Conservation (phyloP, 305 asterid genomes). For the Fraxinus ornus region DNA sequence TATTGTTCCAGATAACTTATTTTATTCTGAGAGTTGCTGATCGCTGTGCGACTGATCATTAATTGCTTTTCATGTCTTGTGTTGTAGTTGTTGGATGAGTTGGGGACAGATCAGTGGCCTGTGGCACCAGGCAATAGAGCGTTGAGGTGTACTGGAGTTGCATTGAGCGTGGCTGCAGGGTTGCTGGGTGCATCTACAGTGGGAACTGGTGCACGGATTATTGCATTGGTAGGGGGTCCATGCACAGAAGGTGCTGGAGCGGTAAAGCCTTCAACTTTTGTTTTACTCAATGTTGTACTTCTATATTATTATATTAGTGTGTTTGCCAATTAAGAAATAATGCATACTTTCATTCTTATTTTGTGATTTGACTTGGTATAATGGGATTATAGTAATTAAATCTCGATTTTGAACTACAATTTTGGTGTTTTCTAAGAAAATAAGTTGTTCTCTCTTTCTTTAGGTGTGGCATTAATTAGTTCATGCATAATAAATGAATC, state of each 20-base stretch:
- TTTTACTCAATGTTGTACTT: not conserved
- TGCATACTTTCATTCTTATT: not conserved
- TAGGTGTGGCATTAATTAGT: not conserved
- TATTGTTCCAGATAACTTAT: conserved; percentile 6
- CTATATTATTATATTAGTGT: not conserved
- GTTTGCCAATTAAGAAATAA: not conserved
- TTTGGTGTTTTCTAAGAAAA: not conserved
- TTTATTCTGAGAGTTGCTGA: not conserved
- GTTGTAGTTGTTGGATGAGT: conserved; percentile 84
- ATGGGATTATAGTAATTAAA: not conserved
- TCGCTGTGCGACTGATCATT: not conserved
- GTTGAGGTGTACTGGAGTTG: conserved; percentile 89
- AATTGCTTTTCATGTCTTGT: conserved; percentile 15
- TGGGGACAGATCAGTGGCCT: conserved; percentile 85
- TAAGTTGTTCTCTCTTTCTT: not conserved
- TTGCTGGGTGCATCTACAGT: conserved; percentile 79
- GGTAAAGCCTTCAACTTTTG: conserved; percentile 54
- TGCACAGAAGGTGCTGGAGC: conserved; percentile 99
- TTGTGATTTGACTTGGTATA: conserved; percentile 10
- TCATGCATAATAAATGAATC: not conserved
- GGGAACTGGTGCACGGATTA: conserved; percentile 83
- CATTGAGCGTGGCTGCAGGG: conserved; percentile 90
- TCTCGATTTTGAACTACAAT: not conserved
- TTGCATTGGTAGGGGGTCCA: conserved; percentile 96
- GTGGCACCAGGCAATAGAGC: conserved; percentile 81